Conservation (phyloP, 148 eudicot genomes). For the Nyssa sinensis region DNA sequence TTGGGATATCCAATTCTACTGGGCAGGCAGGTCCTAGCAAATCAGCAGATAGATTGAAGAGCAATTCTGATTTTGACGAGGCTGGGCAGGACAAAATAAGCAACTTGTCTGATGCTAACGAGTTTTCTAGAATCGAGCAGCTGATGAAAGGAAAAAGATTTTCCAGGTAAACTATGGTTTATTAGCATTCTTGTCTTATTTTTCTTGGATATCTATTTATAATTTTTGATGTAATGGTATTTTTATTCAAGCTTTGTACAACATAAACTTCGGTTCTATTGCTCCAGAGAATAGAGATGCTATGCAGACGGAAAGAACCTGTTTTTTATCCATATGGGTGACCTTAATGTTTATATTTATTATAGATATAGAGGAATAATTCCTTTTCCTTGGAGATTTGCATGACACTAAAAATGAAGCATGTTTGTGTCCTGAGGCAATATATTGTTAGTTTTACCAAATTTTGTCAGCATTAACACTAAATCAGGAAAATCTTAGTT, state of each 20-base stretch:
- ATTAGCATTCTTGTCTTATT: slow-evolving; percentile 14
- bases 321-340: slow-evolving; percentile 1
- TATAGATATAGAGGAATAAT: background rate
- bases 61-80: slow-evolving; percentile 20
- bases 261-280: slow-evolving; percentile 1
- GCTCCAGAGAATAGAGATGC: background rate
- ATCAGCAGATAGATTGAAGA: slow-evolving; percentile 29
- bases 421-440: slow-evolving; percentile 4
- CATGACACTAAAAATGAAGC: slow-evolving; percentile 1
- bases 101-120: slow-evolving; percentile 26
- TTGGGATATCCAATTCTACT: slow-evolving; percentile 28
- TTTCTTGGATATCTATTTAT: background rate
- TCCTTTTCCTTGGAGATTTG: slow-evolving; percentile 2
- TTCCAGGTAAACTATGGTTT: slow-evolving; percentile 54
- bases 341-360: background rate
- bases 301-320: background rate
- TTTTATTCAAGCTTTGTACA: background rate
- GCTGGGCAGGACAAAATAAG: slow-evolving; percentile 25
- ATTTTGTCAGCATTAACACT: background rate
- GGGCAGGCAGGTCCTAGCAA: slow-evolving; percentile 28
- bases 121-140: slow-evolving; percentile 64
- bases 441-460: background rate
- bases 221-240: background rate
- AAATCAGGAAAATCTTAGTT: background rate
- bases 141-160: slow-evolving; percentile 66